Percentiles rank a stretch among this genome's conserved stretches.
Evolutionary conservation across 139 green algal species (phyloP).

Genomic region (Zygnema circumcarinatum): DNA sequence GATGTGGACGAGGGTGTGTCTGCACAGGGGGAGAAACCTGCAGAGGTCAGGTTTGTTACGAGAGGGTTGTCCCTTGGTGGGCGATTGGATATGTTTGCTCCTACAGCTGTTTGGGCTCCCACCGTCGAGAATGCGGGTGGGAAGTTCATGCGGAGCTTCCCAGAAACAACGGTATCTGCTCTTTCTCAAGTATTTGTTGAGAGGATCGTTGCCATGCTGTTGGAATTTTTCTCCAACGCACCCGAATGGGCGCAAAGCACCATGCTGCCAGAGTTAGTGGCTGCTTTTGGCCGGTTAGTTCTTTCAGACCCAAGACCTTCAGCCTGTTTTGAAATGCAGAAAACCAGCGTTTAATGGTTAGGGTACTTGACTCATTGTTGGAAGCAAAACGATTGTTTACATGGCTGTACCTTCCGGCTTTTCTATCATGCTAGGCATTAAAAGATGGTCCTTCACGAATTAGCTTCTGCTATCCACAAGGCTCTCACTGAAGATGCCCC

Average conservation of each 20-base stretch:
- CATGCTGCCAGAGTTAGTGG: conserved; percentile 46
- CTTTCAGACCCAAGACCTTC: neutral
- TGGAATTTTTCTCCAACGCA: conserved; percentile 36
- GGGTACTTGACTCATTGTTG: neutral
- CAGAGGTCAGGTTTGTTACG: too few species aligned
- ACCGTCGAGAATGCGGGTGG: conserved; percentile 11
- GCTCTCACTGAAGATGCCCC: too few species aligned
- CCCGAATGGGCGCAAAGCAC: neutral
- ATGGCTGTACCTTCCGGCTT: neutral
- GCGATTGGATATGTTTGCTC: conserved; percentile 23
- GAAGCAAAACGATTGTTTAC: neutral
- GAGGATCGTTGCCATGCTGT: conserved; percentile 40
- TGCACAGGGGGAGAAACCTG: too few species aligned
- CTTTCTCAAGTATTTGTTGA: conserved; percentile 53
- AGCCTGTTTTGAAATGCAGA: too few species aligned
- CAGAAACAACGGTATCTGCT: conserved; percentile 30
- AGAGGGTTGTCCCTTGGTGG: conserved; percentile 20
- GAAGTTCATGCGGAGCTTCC: conserved; percentile 31
- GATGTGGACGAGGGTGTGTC: too few species aligned
- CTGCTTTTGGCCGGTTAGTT: conserved; percentile 31
- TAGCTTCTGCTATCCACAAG: too few species aligned
- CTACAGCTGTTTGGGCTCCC: conserved; percentile 19
- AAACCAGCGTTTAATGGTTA: neutral
- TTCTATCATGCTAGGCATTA: neutral
- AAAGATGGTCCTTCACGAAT: too few species aligned